Conservation (phyloP, 768 basidiomycete genomes). For the Mycena capillaripes region DNA sequence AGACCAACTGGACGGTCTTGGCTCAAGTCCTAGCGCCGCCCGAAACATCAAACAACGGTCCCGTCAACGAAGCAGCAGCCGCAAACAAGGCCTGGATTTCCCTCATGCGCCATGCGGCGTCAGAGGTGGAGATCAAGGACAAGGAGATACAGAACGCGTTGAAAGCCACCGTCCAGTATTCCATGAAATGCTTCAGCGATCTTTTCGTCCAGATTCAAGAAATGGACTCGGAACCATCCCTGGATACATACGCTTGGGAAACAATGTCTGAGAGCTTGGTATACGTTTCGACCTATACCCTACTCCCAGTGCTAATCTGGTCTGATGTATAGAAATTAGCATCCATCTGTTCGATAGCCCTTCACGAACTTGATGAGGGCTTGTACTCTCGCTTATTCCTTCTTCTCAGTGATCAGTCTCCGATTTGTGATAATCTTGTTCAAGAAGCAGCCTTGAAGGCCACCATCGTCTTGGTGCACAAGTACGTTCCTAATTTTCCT, state of each 20-base stretch:
- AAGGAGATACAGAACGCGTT: conserved; percentile 56
- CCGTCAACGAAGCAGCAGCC: conserved; percentile 79
- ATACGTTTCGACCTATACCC: conserved; percentile 40
- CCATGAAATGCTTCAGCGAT: conserved; percentile 84
- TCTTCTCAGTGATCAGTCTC: conserved; percentile 84
- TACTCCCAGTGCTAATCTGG: not conserved
- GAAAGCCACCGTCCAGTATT: conserved; percentile 65
- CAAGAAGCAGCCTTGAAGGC: conserved; percentile 93
- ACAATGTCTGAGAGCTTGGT: conserved; percentile 94
- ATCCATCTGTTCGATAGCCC: conserved; percentile 82
- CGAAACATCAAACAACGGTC: conserved; percentile 40
- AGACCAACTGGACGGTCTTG: conserved; percentile 88
- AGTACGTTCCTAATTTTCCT: conserved; percentile 58
- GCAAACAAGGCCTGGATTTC: conserved; percentile 87
- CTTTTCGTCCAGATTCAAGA: conserved; percentile 85
- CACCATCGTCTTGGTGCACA: conserved; percentile 86
- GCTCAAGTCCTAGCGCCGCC: conserved; percentile 73
- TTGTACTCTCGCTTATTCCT: conserved; percentile 78
- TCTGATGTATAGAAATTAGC: conserved; percentile 79
- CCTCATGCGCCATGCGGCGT: conserved; percentile 68
- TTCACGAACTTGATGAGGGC: conserved; percentile 75
- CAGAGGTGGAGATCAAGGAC: conserved; percentile 55
- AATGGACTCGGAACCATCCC: conserved; percentile 82
- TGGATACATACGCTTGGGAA: conserved; percentile 94
- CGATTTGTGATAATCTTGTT: conserved; percentile 85